Evolutionary conservation across 805 yeast species (phyloP), one percentile per base, ranked within the genome.

Genomic region (Kodamaea jinghongensis): DNA sequence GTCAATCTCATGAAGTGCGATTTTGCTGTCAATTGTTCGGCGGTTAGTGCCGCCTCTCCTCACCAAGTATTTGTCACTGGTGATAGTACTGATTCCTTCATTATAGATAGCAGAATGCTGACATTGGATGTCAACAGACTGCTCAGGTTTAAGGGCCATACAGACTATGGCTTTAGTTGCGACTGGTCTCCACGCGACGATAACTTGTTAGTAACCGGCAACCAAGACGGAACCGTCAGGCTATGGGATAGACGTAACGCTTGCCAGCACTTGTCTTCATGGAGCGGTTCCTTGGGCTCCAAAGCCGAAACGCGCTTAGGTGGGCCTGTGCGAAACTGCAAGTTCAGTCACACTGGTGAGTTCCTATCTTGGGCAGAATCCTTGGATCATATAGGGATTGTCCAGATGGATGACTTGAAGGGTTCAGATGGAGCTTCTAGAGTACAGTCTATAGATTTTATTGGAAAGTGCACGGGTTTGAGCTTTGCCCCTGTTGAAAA

Each of bases 381-480:
- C 26, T 63, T 78, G 38, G 86, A 80, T 50, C 77, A 75, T 47
- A 75, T 75, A 5, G 80, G 81, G 9, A 47, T 79, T 2, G 49
- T 78, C 8, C 69, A 69, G 41, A 47, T 73, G 40, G 45, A 54
- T 17, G 66, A 61, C 38, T 49, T 65, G 43, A 38, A 35, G 6
- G 37, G 36, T 17, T 25, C 45, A 16, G 51, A 49, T 6, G 48
- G 45, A 6, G 26, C 51, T 7, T 39, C 51, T 9, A 40, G 60
- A 4, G 67, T 67, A 9, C 84, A 79, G 51, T 61, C 70, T 3
- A 66, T 80, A 20, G 74, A 75, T 29, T 67, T 75, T 44, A 70
- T 78, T 49, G 86, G 86, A 0, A 78, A 78, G 45, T 70, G 81
- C 40, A 68, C 76, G 1, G 86, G 85, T 3, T 62, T 78, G 34